phyloP scores from a whole-genome alignment of 257 asterid species.

The Mitragyna speciosa region DNA sequence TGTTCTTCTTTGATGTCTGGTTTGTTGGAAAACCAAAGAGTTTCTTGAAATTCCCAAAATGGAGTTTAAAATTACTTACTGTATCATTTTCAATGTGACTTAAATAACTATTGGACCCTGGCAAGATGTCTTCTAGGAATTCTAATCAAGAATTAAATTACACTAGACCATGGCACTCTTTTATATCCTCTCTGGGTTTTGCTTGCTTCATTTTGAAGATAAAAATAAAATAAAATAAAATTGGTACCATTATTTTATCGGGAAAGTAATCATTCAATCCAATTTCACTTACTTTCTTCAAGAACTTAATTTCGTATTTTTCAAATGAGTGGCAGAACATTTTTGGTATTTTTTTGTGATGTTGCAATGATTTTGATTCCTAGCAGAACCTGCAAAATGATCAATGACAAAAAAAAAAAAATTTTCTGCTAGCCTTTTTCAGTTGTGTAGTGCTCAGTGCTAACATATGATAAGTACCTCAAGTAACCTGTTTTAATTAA shows the following conservation, averaged over 20 bases:
- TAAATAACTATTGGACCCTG: constrained; percentile 19
- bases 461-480: not conserved
- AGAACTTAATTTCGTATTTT: not conserved
- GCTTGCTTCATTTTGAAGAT: constrained; percentile 18
- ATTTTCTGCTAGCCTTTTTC: constrained; percentile 12
- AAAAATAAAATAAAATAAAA: not conserved
- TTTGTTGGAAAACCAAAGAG: constrained; percentile 38
- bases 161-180: not conserved
- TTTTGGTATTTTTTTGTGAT: not conserved
- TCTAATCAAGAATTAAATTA: constrained; percentile 1
- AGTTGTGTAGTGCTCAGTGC: not conserved
- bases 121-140: constrained; percentile 37
- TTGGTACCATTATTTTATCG: not conserved
- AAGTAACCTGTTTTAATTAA: not conserved
- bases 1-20: constrained; percentile 17
- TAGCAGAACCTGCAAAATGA: constrained; percentile 15
- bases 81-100: constrained; percentile 18
- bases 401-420: not conserved
- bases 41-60: constrained; percentile 46
- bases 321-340: not conserved
- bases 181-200: constrained; percentile 28
- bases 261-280: constrained; percentile 25
- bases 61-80: not conserved
- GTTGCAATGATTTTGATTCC: constrained; percentile 25
- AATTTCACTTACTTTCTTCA: constrained; percentile 1